Base-by-base conservation (phyloP, 495 filamentous ascomycete species). In the Daldinia caldariorum region DNA sequence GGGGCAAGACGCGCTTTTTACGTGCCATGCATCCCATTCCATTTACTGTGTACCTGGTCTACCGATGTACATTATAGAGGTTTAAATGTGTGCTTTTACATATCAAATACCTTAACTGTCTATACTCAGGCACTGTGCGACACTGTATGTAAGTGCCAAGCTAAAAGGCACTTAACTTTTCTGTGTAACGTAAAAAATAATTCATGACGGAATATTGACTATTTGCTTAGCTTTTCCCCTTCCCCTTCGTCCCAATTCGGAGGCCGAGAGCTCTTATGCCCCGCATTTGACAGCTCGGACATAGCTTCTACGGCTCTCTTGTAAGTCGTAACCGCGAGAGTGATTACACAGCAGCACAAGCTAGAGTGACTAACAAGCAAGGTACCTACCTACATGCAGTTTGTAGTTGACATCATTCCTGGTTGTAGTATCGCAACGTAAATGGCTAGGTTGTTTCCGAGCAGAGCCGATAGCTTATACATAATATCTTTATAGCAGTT, bases 351-450 rank as follows among this genome's bases (percentile, higher is more conserved):
- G 26, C 26, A n/a, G n/a, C n/a, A n/a, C n/a, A n/a, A n/a, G n/a
- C n/a, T n/a, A n/a, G n/a, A n/a, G n/a, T n/a, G 2, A 14, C 58
- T 62, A 57, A 20, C n/a, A n/a, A n/a, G n/a, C n/a, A 20, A 47
- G 8, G 38, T 41, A 41, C 3, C 9, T 63, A 63, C 7, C 2
- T 26, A 26, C 26, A 26, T 26, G 26, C n/a, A n/a, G n/a, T n/a
- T n/a, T 22, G 58, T 58, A 66, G 62, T 69, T 73, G 70, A 73
- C 70, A 73, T 73, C 70, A 73, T 73, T 62, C 38, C 26, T 22
- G 49, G 22, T 22, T 53, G 13, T 6, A 7, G 49, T 53, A 53
- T 32, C 26, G 49, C 38, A 63, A 64, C 34, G 45, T 63, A 56
- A 59, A 55, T 29, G 18, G 7, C 20, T 51, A 56, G 53, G 35